Conservation (phyloP, 345 rosid species). For the Eucalyptus pauciflora region DNA sequence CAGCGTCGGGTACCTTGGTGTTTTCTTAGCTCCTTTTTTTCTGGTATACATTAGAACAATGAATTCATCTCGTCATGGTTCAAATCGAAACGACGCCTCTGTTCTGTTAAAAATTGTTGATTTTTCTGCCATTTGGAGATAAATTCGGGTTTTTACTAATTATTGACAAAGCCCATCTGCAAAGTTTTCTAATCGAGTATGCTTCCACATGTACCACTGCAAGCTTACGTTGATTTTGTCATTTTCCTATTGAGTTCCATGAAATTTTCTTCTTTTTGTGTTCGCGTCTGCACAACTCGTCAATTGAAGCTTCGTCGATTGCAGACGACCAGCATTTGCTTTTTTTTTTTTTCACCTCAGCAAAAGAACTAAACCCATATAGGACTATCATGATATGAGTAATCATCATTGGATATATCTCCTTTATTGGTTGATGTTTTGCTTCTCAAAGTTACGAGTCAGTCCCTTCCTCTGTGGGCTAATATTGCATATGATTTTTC, state of each 20-base stretch:
- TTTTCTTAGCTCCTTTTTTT: not conserved
- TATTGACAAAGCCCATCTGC: not conserved
- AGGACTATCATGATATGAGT: not conserved
- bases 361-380: not conserved
- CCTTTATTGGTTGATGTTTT: not conserved
- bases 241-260: not conserved
- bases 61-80: not conserved
- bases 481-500: not conserved
- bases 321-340: not conserved
- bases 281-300: not conserved
- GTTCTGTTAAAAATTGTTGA: not conserved
- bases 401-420: not conserved
- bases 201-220: not conserved
- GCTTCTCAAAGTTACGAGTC: not conserved
- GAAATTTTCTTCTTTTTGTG: not conserved
- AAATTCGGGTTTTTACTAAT: not conserved
- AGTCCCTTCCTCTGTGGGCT: not conserved
- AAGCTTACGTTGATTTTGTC: not conserved
- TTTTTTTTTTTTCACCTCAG: not conserved
- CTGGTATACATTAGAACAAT: not conserved
- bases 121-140: not conserved
- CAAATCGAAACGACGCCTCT: not conserved
- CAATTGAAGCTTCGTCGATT: not conserved
- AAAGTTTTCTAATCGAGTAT: not conserved
- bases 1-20: not conserved